phyloP scores from a whole-genome alignment of 371 early-diverging fungal genomes.

The Mucor mucedo region DNA sequence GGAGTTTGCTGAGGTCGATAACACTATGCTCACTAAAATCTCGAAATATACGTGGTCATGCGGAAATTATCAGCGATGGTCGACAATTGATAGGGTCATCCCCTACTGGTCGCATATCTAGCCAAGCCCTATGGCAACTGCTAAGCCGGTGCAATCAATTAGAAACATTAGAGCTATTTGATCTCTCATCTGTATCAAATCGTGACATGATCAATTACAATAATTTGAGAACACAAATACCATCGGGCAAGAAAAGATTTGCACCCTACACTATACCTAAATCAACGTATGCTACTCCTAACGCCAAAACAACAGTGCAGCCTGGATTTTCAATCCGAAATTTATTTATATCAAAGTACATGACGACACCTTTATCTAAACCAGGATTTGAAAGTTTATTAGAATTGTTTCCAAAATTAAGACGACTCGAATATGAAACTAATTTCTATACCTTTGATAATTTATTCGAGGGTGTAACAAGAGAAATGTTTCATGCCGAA shows the following conservation, averaged over 20 bases:
- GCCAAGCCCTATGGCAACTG: slow-evolving; percentile 30
- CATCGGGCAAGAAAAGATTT: slow-evolving; percentile 1
- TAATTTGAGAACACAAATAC: background rate
- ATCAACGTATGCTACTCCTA: background rate
- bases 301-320: background rate
- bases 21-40: slow-evolving; percentile 26
- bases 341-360: slow-evolving; percentile 49
- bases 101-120: slow-evolving; percentile 35
- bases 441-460: slow-evolving; percentile 53
- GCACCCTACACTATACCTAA: slow-evolving; percentile 15
- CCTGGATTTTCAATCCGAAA: slow-evolving; percentile 43
- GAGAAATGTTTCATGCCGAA: slow-evolving; percentile 46
- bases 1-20: slow-evolving; percentile 38
- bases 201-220: slow-evolving; percentile 34
- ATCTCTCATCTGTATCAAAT: slow-evolving; percentile 51
- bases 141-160: slow-evolving; percentile 26
- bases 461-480: slow-evolving; percentile 49
- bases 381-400: slow-evolving; percentile 46
- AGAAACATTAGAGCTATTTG: slow-evolving; percentile 43
- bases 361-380: slow-evolving; percentile 45
- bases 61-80: slow-evolving; percentile 22
- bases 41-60: slow-evolving; percentile 16
- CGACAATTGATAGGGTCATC: slow-evolving; percentile 20
- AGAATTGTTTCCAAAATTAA: slow-evolving; percentile 52
- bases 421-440: slow-evolving; percentile 46